These are phyloP conservation scores for Chaetomiaceae sp. DNA, from an alignment of 2,329 filamentous ascomycete species.

Conservation along the genomic window DNA sequence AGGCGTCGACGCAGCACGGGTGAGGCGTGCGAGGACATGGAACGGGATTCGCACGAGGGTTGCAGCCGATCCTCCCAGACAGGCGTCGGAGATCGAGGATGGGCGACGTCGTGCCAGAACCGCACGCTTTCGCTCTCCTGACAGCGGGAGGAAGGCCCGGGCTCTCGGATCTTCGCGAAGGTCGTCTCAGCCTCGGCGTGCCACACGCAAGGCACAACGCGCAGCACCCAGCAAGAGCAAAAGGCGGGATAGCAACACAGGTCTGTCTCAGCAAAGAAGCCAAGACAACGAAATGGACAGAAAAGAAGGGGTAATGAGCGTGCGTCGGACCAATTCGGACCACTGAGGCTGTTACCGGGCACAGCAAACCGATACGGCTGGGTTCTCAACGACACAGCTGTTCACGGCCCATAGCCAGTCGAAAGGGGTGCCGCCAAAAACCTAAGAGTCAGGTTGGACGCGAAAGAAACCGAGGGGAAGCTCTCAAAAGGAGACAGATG, in stretches of 20 bases:
- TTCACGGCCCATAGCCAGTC: neutral
- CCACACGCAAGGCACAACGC: neutral
- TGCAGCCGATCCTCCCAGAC: conserved; percentile 15
- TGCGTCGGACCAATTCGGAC: neutral
- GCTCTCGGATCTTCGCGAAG: neutral
- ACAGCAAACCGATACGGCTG: neutral
- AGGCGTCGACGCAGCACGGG: conserved; percentile 1
- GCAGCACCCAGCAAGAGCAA: neutral
- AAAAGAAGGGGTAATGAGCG: conserved; percentile 3
- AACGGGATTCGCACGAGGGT: conserved; percentile 12
- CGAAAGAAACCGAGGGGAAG: conserved; percentile 6
- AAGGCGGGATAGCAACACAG: too few species aligned
- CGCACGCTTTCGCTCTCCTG: neutral
- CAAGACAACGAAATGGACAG: neutral
- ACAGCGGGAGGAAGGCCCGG: neutral
- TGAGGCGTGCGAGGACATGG: conserved; percentile 15
- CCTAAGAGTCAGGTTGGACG: neutral
- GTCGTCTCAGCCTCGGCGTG: neutral
- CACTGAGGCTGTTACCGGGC: neutral
- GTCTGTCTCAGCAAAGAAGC: neutral
- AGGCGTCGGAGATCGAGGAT: conserved; percentile 10
- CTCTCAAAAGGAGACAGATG: conserved; percentile 7
- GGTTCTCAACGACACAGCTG: conserved; percentile 1
- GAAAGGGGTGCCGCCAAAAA: conserved; percentile 1
- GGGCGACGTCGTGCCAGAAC: neutral